Percentiles rank a stretch among this genome's conserved stretches.
Conservation (phyloP, 768 basidiomycete species). For the Hydnum rufescens region DNA sequence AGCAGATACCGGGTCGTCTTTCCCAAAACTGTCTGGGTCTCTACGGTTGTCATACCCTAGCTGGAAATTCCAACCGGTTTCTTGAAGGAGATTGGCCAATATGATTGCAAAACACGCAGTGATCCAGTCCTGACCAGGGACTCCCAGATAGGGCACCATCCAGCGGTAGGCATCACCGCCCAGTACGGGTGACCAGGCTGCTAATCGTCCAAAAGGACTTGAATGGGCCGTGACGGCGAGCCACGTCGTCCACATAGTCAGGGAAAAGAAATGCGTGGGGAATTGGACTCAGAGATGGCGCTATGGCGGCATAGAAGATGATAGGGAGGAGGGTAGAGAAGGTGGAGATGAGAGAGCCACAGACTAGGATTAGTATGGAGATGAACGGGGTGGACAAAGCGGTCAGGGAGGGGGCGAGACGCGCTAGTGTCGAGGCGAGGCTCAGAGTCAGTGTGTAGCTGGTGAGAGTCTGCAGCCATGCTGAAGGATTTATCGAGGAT, state of each 20-base stretch:
- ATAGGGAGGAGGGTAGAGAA: not conserved
- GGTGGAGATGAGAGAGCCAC: not conserved
- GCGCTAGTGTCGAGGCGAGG: too few relatives aligned
- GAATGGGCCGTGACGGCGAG: conserved; percentile 36
- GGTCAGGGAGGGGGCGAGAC: not conserved
- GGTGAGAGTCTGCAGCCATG: too few relatives aligned
- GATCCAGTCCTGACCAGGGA: conserved; percentile 48
- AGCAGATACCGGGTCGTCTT: not conserved
- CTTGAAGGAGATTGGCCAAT: not conserved
- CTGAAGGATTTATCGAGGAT: too few relatives aligned
- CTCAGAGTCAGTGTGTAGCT: too few relatives aligned
- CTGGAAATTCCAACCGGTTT: too few relatives aligned
- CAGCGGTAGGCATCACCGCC: conserved; percentile 37
- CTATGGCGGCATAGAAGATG: not conserved
- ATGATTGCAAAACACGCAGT: conserved; percentile 59
- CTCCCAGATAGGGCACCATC: conserved; percentile 38
- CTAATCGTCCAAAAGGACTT: conserved; percentile 51
- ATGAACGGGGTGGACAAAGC: not conserved
- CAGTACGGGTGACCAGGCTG: conserved; percentile 46
- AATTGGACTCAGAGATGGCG: not conserved
- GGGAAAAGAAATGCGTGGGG: conserved; percentile 5
- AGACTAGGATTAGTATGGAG: not conserved
- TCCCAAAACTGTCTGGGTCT: too few relatives aligned
- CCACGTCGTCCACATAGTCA: not conserved
- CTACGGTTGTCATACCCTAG: too few relatives aligned